phyloP scores from a whole-genome alignment of 805 yeast genomes.

The Monosporozyma siamensis region DNA sequence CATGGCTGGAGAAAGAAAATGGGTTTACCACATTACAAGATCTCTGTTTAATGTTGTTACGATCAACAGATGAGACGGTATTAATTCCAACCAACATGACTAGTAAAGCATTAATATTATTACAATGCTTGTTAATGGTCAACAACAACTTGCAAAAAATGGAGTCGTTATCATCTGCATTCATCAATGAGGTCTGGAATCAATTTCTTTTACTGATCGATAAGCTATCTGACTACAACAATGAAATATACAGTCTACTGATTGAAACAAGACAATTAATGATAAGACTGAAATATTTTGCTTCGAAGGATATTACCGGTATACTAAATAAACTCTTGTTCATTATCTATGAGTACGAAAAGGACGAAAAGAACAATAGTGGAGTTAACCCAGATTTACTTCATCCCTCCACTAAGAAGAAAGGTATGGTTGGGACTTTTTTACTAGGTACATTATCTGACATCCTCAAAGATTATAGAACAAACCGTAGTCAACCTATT shows the following conservation, averaged over 20 bases:
- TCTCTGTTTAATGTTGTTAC: constrained; percentile 15
- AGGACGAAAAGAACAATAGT: not conserved
- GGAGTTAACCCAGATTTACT: not conserved
- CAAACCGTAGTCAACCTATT: not conserved
- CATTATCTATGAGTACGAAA: constrained; percentile 8
- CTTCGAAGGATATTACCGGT: constrained; percentile 11
- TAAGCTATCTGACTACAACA: constrained; percentile 16
- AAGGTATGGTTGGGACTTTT: constrained; percentile 12
- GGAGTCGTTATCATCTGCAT: constrained; percentile 5
- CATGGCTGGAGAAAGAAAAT: constrained; percentile 19
- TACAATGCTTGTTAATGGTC: constrained; percentile 14
- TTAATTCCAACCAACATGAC: constrained; percentile 22
- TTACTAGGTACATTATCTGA: constrained; percentile 13
- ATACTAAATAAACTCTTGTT: constrained; percentile 14
- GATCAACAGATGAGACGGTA: constrained; percentile 20
- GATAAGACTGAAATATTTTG: constrained; percentile 10
- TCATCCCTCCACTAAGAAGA: not conserved
- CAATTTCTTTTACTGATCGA: constrained; percentile 12
- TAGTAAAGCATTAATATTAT: constrained; percentile 19
- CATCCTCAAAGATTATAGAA: constrained; percentile 5
- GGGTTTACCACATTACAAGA: constrained; percentile 18
- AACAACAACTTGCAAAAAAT: constrained; percentile 2
- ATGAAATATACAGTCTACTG: constrained; percentile 19
- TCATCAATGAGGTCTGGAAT: constrained; percentile 16
- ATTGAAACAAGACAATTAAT: constrained; percentile 20